Evolutionary conservation across 352 stramenopile genomes (phyloP), one percentile per base, ranked within the genome.

Genomic region (Globisporangium echinulatum): DNA sequence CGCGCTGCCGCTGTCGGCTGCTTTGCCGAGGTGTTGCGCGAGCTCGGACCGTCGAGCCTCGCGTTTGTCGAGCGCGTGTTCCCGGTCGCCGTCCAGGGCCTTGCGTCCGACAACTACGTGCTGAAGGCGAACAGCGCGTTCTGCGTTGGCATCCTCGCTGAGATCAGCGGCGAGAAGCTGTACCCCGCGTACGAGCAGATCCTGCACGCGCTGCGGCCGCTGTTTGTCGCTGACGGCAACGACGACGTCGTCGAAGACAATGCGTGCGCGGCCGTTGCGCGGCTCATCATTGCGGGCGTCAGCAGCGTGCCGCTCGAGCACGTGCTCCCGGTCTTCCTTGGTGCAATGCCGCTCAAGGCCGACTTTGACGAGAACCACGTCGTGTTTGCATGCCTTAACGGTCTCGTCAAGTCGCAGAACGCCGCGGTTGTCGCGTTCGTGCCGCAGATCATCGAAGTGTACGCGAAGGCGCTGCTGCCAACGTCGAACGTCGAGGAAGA

Each of bases 311-410:
- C 95, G 33, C 72, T 98, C 52, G 80, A 89, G 55, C 84, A 97
- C 60, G 94, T 99, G 54, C 69, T 99, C 52, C 95, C 96, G 9
- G 92, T 97, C 55, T 79, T 99, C 48, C 77, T 99, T 17, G 78
- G 83, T 53, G 79, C 82, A 40, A 71, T 99, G 50, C 97, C 97
- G 25, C 77, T 99, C 53, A 98, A 98, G 78, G 93, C 81, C 53
- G 97, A 99, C 77, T 96, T 97, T 70, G 94, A 95, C 58, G 97
- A 99, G 77, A 98, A 96, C 67, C 77, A 94, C 62, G 92, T 96
- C 13, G 94, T 98, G 10, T 99, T 98, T 79, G 85, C 77, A 53
- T 98, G 90, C 72, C 70, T 99, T 14, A 89, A 97, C 52, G 89
- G 90, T n/a, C 77, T 99, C 46, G 74, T 98, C 48, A 76, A 92